phyloP scores from a whole-genome alignment of 768 basidiomycete genomes.

The Xerocomellus intermedius region DNA sequence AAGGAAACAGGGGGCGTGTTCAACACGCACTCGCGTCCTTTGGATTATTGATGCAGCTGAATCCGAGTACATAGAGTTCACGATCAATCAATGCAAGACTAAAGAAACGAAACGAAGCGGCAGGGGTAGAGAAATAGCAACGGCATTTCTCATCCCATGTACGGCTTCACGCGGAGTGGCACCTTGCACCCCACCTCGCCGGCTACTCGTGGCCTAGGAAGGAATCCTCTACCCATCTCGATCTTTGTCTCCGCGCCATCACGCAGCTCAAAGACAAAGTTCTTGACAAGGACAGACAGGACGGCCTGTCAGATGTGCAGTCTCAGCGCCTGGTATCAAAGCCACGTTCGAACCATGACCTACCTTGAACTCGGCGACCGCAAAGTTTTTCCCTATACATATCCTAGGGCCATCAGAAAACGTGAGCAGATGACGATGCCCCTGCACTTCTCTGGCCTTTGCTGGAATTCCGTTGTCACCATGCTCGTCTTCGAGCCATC shows the following conservation, averaged over 20 bases:
- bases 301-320: constrained; percentile 33
- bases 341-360: neutral
- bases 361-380: constrained; percentile 38
- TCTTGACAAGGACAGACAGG: constrained; percentile 40
- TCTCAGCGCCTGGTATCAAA: neutral
- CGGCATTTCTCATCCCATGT: neutral
- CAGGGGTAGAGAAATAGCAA: no score
- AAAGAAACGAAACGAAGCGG: no score
- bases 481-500: constrained; percentile 49
- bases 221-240: constrained; percentile 13
- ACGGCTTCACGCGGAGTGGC: constrained; percentile 26
- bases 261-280: constrained; percentile 35
- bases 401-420: constrained; percentile 51
- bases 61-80: no score
- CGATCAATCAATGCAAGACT: no score
- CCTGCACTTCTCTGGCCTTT: constrained; percentile 42
- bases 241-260: constrained; percentile 38
- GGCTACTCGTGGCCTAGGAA: constrained; percentile 14
- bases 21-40: no score
- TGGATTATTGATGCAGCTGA: no score
- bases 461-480: constrained; percentile 19
- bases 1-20: no score
- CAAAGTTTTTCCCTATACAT: constrained; percentile 52
- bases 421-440: constrained; percentile 49
- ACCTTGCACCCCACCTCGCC: constrained; percentile 24